Conservation (phyloP, 495 filamentous ascomycete species). For the Aspergillus wentii region DNA sequence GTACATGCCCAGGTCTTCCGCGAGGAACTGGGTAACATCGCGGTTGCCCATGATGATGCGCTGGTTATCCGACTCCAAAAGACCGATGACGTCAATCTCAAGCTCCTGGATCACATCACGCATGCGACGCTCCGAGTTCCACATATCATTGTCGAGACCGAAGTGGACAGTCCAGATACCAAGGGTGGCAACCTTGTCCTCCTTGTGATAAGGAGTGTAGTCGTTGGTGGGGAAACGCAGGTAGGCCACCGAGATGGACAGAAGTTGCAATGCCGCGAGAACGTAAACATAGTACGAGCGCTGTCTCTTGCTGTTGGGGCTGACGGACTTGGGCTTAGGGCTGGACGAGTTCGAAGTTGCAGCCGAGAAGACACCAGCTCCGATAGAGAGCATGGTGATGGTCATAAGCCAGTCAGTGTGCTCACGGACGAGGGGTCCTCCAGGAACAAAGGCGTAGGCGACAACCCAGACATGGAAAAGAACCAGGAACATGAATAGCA, state of each 20-base stretch:
- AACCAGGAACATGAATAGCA: conserved; percentile 85
- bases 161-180: conserved; percentile 99
- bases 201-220: conserved; percentile 82
- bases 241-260: conserved; percentile 77
- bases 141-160: conserved; percentile 98
- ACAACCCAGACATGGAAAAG: conserved; percentile 98
- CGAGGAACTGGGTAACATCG: conserved; percentile 91
- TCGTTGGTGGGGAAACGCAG: conserved; percentile 93
- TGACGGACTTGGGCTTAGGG: conserved; percentile 44
- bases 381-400: conserved; percentile 77
- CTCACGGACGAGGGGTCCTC: conserved; percentile 87
- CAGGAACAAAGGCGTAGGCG: conserved; percentile 98
- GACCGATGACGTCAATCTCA: conserved; percentile 90
- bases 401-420: conserved; percentile 94
- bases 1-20: conserved; percentile 97
- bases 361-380: conserved; percentile 77
- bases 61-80: conserved; percentile 91
- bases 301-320: conserved; percentile 48
- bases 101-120: conserved; percentile 87
- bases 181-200: conserved; percentile 80
- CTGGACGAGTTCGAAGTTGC: conserved; percentile 47
- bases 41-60: conserved; percentile 99
- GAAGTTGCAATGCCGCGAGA: conserved; percentile 66
- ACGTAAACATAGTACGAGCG: conserved; percentile 72
- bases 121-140: conserved; percentile 92